Percentiles rank a stretch among this genome's conserved stretches.
phyloP scores from a whole-genome alignment of 495 filamentous ascomycete genomes.

The Neurospora intermedia region DNA sequence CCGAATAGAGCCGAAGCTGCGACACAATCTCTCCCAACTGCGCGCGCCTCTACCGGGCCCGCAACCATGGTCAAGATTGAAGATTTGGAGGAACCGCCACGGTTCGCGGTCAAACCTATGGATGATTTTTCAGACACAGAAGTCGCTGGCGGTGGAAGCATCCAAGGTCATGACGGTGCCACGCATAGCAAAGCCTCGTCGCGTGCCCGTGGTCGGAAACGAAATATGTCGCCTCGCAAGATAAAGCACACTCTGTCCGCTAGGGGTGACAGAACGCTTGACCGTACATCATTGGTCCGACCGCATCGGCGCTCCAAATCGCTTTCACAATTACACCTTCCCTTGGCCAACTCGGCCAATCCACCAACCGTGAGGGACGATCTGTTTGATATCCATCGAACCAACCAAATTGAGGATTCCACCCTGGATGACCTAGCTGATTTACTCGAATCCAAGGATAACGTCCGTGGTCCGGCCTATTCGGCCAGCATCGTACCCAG shows the following conservation, averaged over 20 bases:
- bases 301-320: slow-evolving; percentile 22
- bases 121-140: neutral
- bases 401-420: slow-evolving; percentile 41
- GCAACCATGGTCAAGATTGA: slow-evolving; percentile 33
- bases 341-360: slow-evolving; percentile 37
- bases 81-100: slow-evolving; percentile 6
- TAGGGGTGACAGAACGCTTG: slow-evolving; percentile 7
- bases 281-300: slow-evolving; percentile 20
- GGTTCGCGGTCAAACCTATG: neutral
- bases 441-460: slow-evolving; percentile 18
- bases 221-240: neutral
- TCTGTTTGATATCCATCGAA: slow-evolving; percentile 34
- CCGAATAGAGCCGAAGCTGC: slow-evolving; percentile 32
- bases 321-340: slow-evolving; percentile 22
- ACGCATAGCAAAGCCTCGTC: neutral
- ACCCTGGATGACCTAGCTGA: slow-evolving; percentile 41
- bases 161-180: neutral
- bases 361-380: slow-evolving; percentile 40
- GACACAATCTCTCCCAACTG: slow-evolving; percentile 37
- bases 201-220: slow-evolving; percentile 1
- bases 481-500: neutral
- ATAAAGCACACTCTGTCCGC: slow-evolving; percentile 9
- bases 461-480: neutral
- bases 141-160: neutral
- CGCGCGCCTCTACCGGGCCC: slow-evolving; percentile 43